Percentiles rank a stretch among this genome's conserved stretches.
These are phyloP conservation scores for Geotrichum aggregatum DNA, from an alignment of 1,139 yeast genomes.

Conservation along the genomic window DNA sequence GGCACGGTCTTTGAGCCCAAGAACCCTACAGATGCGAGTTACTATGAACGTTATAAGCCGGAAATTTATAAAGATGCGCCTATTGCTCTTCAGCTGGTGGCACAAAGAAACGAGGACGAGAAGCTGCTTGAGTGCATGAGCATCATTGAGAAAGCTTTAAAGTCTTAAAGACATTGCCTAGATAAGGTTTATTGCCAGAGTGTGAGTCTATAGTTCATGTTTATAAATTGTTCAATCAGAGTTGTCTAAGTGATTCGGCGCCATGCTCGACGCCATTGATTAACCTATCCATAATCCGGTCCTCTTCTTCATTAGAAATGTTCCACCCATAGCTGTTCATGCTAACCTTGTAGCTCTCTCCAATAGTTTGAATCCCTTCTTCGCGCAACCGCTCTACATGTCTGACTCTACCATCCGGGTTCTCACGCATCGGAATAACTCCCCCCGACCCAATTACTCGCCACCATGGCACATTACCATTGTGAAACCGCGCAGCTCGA, in stretches of 20 bases:
- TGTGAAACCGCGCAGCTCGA: conserved; percentile 31
- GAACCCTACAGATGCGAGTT: conserved; percentile 34
- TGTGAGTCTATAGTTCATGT: no score
- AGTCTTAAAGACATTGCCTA: no score
- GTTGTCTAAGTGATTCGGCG: no score
- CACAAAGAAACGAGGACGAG: conserved; percentile 43
- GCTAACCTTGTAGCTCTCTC: conserved; percentile 41
- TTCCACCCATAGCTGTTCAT: conserved; percentile 62
- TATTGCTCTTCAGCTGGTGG: conserved; percentile 43
- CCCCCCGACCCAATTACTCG: conserved; percentile 64
- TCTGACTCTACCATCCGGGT: conserved; percentile 41
- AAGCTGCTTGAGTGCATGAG: conserved; percentile 14
- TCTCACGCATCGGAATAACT: conserved; percentile 52
- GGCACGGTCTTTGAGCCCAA: conserved; percentile 31
- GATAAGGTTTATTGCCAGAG: no score
- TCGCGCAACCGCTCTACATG: conserved; percentile 48
- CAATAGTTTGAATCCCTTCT: conserved; percentile 47
- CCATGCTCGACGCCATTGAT: background rate
- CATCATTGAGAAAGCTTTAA: conserved; percentile 15
- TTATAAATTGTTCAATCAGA: background rate
- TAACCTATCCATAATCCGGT: conserved; percentile 2
- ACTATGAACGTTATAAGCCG: conserved; percentile 38
- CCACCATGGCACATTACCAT: conserved; percentile 70
- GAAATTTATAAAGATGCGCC: conserved; percentile 43
- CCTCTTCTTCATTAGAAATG: conserved; percentile 38